Base-by-base conservation (phyloP, 2,329 filamentous ascomycete genomes). In the Gremmenia infestans region DNA sequence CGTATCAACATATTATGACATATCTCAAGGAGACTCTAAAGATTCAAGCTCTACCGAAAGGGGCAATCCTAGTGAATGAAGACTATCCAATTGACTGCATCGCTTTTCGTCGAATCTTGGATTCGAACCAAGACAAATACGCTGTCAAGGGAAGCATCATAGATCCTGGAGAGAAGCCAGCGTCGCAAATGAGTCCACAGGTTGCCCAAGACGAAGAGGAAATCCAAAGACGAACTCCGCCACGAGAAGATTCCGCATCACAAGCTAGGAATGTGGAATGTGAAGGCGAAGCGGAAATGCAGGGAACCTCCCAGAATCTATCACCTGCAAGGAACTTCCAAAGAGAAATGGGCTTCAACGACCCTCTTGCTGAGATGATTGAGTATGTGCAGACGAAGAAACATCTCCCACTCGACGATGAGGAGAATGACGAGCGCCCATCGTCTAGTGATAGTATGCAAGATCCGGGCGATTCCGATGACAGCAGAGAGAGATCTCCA, bases 1-100 rank as follows among this genome's bases (percentile, higher is more conserved):
- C 74, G 0, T 92, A 85, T 66, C 71, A 77, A 4, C 81, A 91
- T 55, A 75, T 96, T 6, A 69, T 85, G 53, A 74, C 72, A 11
- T 77, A 81, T 58, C 68, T 91, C 35, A 78, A 55, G 32, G 63
- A 54, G 5, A 46, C 35, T 4, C 56, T 59, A 36, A 54, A 51
- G 2, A 22, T 65, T n/a, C 65, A 45, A 1, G 17, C 48, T n/a
- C 19, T 67, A 23, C 64, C 74, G 45, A 68, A 73, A 5, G 65
- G 71, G n/a, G 68, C 82, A 12, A 64, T 77, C 2, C 63, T 96
- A 3, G 85, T 91, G 11, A 87, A 85, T 55, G 85, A 89, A 49
- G 73, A 77, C 0, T 93, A 87, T 63, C 81, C 86, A 0, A 73
- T 86, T 2, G 87, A 91, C 54, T 91, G 87, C 60, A 78, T 89